Conservation (phyloP, 1,139 yeast species). For the Zygoascus sp. region DNA sequence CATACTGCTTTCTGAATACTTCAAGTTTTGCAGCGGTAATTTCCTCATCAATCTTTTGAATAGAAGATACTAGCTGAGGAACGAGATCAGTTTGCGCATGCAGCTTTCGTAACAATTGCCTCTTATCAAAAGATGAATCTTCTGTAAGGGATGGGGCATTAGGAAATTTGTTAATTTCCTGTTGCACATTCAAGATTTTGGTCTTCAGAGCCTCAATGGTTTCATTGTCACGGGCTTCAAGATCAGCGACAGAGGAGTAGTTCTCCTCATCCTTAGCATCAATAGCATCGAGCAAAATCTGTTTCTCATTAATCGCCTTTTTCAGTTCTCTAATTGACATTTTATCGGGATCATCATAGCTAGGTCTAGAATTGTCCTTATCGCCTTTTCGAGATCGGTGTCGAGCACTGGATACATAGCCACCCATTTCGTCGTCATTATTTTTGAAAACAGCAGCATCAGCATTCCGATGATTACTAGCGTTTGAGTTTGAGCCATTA, state of each 20-base stretch:
- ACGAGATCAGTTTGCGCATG: constrained; percentile 59
- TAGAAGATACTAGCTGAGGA: constrained; percentile 61
- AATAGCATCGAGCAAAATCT: constrained; percentile 63
- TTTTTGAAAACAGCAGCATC: constrained; percentile 61
- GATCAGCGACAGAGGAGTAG: constrained; percentile 42
- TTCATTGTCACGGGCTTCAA: constrained; percentile 42
- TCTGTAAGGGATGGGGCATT: constrained; percentile 28
- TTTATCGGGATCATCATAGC: constrained; percentile 19
- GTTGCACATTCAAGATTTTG: constrained; percentile 55
- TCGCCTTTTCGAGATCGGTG: constrained; percentile 38
- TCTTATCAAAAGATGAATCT: constrained; percentile 35
- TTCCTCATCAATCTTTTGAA: constrained; percentile 59
- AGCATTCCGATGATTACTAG: constrained; percentile 40
- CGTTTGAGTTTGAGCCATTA: constrained; percentile 25
- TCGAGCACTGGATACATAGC: constrained; percentile 64
- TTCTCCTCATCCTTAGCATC: constrained; percentile 64
- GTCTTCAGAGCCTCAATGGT: constrained; percentile 63
- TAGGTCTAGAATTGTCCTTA: not conserved
- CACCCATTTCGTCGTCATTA: constrained; percentile 53
- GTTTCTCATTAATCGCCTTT: constrained; percentile 64
- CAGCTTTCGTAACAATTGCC: constrained; percentile 48
- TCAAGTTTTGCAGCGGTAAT: constrained; percentile 67
- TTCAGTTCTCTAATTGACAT: constrained; percentile 47
- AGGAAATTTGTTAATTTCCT: constrained; percentile 39
- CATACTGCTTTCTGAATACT: constrained; percentile 50